Base-by-base conservation (phyloP, 768 basidiomycete species). In the Tremella mesenterica region DNA sequence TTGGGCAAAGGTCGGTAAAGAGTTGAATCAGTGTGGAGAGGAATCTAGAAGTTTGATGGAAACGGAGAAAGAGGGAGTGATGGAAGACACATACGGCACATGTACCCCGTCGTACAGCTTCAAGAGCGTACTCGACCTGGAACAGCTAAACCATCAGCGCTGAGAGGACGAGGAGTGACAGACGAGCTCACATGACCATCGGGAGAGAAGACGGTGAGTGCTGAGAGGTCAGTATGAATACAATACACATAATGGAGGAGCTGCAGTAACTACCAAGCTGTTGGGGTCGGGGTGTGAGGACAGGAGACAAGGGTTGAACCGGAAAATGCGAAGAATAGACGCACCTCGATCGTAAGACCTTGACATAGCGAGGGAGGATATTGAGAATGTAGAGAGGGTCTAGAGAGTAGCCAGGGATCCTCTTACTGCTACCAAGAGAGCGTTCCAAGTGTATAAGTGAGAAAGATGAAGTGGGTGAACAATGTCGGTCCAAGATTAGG, bases 41-140 rank as follows among this genome's bases (percentile, higher is more conserved):
- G n/a, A 10, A 18, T 36, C 34, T 12, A 12, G 12, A 12, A 18
- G 34, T 36, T 18, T 12, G 34, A 4, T 6, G 21, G 44, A 46
- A 26, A 5, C 44, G 44, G 5, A 8, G 23, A 12, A 47, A 5
- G 45, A 25, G 30, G 13, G 16, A 27, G 16, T 33, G 25, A 34
- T 34, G 39, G 45, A 39, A 13, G n/a, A 26, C 12, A 75, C 81
- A 66, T 71, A 96, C 95, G 55, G 92, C 93, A 74, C 92, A 96
- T 12, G 95, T 97, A 39, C 95, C 95, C 73, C 91, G 88, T 66
- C 88, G 78, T 51, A 97, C 95, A 50, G 95, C 95, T 75, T 99
- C 95, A n/a, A 85, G 77, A 12, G 95, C 95, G 74, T 99, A 99
- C 77, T 99, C 95, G 62, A 99, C 95, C 91, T 97, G 75, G 45